Conservation (phyloP, 2,329 filamentous ascomycete species). For the Penicillium sp. region DNA sequence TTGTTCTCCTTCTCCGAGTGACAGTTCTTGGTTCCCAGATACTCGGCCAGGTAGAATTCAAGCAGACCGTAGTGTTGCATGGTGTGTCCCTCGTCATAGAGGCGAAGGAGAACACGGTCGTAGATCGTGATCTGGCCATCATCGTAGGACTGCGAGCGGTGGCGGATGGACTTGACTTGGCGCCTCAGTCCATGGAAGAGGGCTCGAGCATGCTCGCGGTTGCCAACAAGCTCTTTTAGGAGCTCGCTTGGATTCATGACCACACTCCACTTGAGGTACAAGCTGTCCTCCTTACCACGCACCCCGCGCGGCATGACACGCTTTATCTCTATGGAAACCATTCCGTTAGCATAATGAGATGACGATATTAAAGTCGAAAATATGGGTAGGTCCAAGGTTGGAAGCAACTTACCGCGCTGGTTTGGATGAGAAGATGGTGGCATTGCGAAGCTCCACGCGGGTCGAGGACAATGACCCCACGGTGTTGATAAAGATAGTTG, state of each 20-base stretch:
- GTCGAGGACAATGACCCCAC: not conserved
- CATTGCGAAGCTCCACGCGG: not conserved
- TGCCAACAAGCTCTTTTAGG: slow-evolving; percentile 33
- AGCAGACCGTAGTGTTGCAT: slow-evolving; percentile 34
- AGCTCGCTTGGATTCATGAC: slow-evolving; percentile 26
- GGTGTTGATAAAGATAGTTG: not conserved
- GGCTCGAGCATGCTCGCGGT: slow-evolving; percentile 21
- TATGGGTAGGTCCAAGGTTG: not conserved
- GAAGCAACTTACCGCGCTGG: not conserved
- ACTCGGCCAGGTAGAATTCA: slow-evolving; percentile 42
- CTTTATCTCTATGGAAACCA: not conserved
- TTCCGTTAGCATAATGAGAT: not conserved
- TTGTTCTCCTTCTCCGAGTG: slow-evolving; percentile 18
- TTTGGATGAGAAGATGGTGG: not conserved
- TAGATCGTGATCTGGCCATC: slow-evolving; percentile 43
- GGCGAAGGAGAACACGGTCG: slow-evolving; percentile 40
- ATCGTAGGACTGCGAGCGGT: slow-evolving; percentile 35
- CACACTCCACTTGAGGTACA: slow-evolving; percentile 14
- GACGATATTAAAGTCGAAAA: not conserved
- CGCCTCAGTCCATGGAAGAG: slow-evolving; percentile 38
- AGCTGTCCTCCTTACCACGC: not conserved
- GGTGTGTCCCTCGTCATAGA: slow-evolving; percentile 35
- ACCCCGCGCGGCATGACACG: not conserved
- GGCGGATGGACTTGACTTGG: slow-evolving; percentile 37
- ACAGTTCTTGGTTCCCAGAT: slow-evolving; percentile 34